Evolutionary conservation across 2,329 filamentous ascomycete species (phyloP).

Genomic region (Aspergillus tamarii): DNA sequence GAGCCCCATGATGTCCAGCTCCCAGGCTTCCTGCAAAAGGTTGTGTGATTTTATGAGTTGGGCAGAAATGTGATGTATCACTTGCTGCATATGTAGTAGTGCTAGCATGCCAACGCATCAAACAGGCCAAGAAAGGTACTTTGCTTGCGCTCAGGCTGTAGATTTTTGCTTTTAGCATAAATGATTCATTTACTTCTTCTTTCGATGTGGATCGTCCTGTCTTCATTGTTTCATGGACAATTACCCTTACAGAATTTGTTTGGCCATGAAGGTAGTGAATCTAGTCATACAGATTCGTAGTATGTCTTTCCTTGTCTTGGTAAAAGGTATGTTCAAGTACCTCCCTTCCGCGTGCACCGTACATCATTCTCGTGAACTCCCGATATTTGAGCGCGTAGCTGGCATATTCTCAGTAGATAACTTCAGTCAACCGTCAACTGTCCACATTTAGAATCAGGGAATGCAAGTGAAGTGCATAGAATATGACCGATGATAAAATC

Average conservation of each 20-base stretch:
- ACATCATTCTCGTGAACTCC: conserved; percentile 31
- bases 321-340: background rate
- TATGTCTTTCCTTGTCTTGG: too few relatives aligned
- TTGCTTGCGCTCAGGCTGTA: background rate
- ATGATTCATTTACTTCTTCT: too few relatives aligned
- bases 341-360: background rate
- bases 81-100: background rate
- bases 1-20: background rate
- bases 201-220: background rate
- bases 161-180: background rate
- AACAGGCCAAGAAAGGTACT: background rate
- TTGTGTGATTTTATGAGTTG: too few relatives aligned
- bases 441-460: conserved; percentile 25
- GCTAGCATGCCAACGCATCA: background rate
- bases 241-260: too few relatives aligned
- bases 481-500: background rate
- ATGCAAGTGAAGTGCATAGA: conserved; percentile 25
- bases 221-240: background rate
- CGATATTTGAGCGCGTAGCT: conserved; percentile 31
- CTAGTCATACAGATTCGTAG: too few relatives aligned
- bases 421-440: conserved; percentile 22
- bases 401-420: conserved; percentile 33
- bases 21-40: background rate
- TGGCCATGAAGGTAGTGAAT: too few relatives aligned
- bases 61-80: background rate